Percentiles rank a stretch among this genome's conserved stretches.
Evolutionary conservation across 345 rosid genomes (phyloP).

Genomic region (Sonneratia alba): DNA sequence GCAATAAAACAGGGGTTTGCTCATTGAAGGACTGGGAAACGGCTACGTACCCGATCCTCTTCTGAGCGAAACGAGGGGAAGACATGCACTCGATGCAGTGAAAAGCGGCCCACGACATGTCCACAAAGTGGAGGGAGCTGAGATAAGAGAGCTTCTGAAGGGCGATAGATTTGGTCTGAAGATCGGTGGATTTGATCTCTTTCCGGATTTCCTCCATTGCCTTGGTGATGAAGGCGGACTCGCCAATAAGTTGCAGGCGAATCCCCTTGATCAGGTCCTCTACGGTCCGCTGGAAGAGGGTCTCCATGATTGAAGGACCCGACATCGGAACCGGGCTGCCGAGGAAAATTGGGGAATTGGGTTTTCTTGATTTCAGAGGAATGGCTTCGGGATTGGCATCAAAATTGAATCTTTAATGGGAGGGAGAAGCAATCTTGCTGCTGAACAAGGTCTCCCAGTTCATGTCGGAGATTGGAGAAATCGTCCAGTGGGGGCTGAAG

Average conservation of each 20-base stretch:
- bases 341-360: not conserved
- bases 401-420: not conserved
- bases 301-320: conserved; percentile 66
- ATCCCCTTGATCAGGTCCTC: conserved; percentile 81
- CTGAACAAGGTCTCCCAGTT: not conserved
- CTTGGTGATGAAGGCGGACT: conserved; percentile 54
- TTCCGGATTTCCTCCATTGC: conserved; percentile 72
- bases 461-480: not conserved
- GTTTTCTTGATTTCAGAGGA: not conserved
- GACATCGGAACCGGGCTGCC: conserved; percentile 28
- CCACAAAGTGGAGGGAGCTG: conserved; percentile 55
- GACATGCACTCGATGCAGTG: conserved; percentile 85
- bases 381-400: not conserved
- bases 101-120: conserved; percentile 86
- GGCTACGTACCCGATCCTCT: conserved; percentile 74
- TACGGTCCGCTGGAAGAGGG: conserved; percentile 75
- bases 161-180: conserved; percentile 72
- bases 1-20: conserved; percentile 64
- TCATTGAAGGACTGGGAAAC: conserved; percentile 73
- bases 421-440: not conserved
- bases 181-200: conserved; percentile 81
- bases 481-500: not conserved
- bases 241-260: conserved; percentile 52
- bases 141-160: conserved; percentile 83
- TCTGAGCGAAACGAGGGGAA: conserved; percentile 58